A percentile compares a stretch with the other conserved stretches of the same genome.
Evolutionary conservation across 441 rosid species (phyloP).

Genomic region (Syzygium syzygioides): DNA sequence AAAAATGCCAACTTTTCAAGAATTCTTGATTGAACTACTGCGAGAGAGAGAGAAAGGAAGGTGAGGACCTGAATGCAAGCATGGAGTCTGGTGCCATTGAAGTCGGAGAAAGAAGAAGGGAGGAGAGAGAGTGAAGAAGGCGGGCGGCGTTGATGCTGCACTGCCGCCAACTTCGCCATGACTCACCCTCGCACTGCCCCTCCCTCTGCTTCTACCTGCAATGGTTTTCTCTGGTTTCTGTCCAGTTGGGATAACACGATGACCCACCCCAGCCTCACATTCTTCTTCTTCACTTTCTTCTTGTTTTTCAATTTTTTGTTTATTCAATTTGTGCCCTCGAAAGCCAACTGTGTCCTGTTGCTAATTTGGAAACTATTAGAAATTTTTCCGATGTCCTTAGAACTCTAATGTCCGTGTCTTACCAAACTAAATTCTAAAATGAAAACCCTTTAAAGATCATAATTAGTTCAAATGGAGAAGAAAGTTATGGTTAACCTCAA

Average conservation of each 20-base stretch:
- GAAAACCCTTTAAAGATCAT: not conserved
- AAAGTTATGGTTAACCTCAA: not conserved
- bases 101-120: slow-evolving; percentile 78
- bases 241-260: slow-evolving; percentile 44
- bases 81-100: slow-evolving; percentile 76
- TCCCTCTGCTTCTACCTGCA: not conserved
- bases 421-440: not conserved
- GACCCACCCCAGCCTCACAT: slow-evolving; percentile 17
- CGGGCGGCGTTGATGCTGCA: slow-evolving; percentile 65
- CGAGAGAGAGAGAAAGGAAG: not conserved
- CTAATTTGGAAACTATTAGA: not conserved
- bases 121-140: slow-evolving; percentile 48
- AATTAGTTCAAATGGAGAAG: not conserved
- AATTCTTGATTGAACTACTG: not conserved
- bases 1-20: not conserved
- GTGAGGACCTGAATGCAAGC: slow-evolving; percentile 53
- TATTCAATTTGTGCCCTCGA: not conserved
- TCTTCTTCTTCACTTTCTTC: not conserved
- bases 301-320: not conserved
- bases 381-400: not conserved
- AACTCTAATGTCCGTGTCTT: not conserved
- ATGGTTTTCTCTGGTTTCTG: slow-evolving; percentile 17
- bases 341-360: not conserved
- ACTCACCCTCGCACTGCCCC: not conserved
- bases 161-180: slow-evolving; percentile 66